Conservation (phyloP, 495 filamentous ascomycete genomes). For the Friedmanniomyces simplex region DNA sequence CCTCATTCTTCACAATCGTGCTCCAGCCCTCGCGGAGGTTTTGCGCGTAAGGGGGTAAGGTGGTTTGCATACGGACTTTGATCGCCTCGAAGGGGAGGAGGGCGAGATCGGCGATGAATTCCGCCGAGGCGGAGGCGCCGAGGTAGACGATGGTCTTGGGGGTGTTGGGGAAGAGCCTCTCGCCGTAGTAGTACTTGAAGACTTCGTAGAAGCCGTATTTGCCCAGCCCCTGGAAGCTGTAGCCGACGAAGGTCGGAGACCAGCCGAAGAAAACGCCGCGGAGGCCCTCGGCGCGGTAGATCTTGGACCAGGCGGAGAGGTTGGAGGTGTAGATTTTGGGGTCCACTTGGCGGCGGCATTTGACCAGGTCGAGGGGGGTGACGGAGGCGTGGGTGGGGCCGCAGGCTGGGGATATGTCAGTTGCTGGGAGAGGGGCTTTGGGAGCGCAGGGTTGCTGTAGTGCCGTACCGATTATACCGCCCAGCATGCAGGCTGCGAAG, state of each 20-base stretch:
- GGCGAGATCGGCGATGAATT: conserved; percentile 59
- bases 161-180: conserved; percentile 48
- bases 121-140: conserved; percentile 53
- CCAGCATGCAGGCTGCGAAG: conserved; percentile 53
- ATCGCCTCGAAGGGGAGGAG: conserved; percentile 61
- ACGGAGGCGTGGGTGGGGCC: conserved; percentile 53
- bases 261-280: conserved; percentile 65
- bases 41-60: conserved; percentile 53
- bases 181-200: conserved; percentile 63
- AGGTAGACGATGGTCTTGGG: conserved; percentile 57
- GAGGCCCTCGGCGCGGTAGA: conserved; percentile 53
- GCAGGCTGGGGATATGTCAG: conserved; percentile 38
- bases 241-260: conserved; percentile 59
- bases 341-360: conserved; percentile 65
- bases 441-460: neutral
- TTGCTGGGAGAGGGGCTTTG: neutral
- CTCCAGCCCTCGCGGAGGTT: conserved; percentile 52
- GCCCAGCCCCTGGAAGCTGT: conserved; percentile 64
- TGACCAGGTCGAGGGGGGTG: conserved; percentile 49
- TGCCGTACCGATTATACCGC: conserved; percentile 51
- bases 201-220: conserved; percentile 70
- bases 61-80: conserved; percentile 66
- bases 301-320: conserved; percentile 53
- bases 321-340: conserved; percentile 61
- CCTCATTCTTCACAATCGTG: conserved; percentile 50